Base-by-base conservation (phyloP, 2,329 filamentous ascomycete genomes). In the Didymella pinodella region DNA sequence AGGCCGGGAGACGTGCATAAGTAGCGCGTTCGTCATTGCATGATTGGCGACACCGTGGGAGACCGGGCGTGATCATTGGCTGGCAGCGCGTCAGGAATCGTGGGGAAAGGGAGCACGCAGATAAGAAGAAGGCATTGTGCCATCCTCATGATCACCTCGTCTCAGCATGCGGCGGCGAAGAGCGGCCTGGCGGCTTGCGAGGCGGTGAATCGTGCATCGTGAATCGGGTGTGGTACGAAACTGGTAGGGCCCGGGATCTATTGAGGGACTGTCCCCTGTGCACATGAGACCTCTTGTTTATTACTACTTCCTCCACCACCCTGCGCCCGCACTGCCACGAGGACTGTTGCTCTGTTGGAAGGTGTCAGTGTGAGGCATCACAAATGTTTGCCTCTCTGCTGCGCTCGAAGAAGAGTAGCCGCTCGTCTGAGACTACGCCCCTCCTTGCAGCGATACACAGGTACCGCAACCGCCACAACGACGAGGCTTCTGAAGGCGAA, bases 301-400 rank as follows among this genome's bases (percentile, higher is more conserved):
- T 48, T 32, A 38, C 48, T 34, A 38, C 52, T 34, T n/a, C 29
- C 43, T 55, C 48, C 26, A 34, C 47, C 50, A 32, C 41, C 43
- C 57, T 54, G 43, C 57, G 34, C 44, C 43, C 43, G 51, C 40
- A 28, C 48, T 31, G 47, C 44, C 32, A 43, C 51, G 53, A 54
- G 52, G 53, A 48, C n/a, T 51, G 56, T 46, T 57, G 46, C 59
- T 58, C 48, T 43, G 48, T 48, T 51, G 50, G 52, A 61, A 66
- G 62, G 62, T 44, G 48, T 50, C 54, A 57, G 62, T 44, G 48
- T 50, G 56, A 57, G 64, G 53, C 50, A 47, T 48, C 54, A 67
- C 65, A 63, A 67, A 78, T 78, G 76, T 77, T 78, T 65, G 68
- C 72, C 59, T 77, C 76, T 68, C 65, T 77, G 40, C 62, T 77